phyloP scores from a whole-genome alignment of 2,329 filamentous ascomycete genomes.

The Colletotrichum horii region DNA sequence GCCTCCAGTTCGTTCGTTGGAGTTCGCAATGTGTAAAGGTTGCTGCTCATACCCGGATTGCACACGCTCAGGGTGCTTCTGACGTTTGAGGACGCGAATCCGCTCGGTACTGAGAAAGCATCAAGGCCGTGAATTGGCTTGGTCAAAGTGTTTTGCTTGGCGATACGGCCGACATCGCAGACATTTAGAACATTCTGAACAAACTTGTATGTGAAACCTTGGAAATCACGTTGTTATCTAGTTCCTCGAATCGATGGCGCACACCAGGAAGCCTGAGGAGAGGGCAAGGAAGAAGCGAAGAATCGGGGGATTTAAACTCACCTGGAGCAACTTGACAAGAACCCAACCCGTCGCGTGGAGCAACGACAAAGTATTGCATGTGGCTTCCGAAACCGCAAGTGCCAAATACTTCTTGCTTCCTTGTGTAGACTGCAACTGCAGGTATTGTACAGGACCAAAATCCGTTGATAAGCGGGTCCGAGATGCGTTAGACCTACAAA shows the following conservation, averaged over 20 bases:
- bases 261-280: no score
- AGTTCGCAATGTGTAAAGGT: not conserved
- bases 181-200: not conserved
- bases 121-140: not conserved
- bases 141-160: not conserved
- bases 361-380: not conserved
- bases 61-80: not conserved
- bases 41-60: not conserved
- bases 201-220: not conserved
- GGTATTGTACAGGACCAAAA: not conserved
- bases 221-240: no score
- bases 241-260: no score
- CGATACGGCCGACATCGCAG: not conserved
- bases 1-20: not conserved
- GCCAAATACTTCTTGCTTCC: not conserved
- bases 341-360: no score
- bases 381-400: not conserved
- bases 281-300: no score
- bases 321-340: no score
- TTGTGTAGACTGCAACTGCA: not conserved
- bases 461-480: not conserved
- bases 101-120: not conserved
- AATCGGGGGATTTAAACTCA: no score
- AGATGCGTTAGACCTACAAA: not conserved
- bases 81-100: not conserved